phyloP scores from a whole-genome alignment of 1,139 yeast genomes.

The Diutina neorugosa region DNA sequence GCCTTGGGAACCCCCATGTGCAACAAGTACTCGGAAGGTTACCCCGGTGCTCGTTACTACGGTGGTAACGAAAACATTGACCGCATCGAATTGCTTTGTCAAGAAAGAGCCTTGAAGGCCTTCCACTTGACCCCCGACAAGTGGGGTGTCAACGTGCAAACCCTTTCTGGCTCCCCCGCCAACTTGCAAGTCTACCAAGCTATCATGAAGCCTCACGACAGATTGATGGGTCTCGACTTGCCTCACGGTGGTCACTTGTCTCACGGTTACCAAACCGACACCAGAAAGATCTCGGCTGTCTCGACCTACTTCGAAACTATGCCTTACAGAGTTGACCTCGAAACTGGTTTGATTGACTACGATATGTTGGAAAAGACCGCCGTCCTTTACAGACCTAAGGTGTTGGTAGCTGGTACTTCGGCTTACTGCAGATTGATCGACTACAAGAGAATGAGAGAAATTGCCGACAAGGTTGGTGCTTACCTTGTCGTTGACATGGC shows the following conservation, averaged over 20 bases:
- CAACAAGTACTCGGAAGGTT: conserved; percentile 97
- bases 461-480: conserved; percentile 90
- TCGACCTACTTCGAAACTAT: conserved; percentile 93
- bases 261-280: conserved; percentile 88
- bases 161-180: conserved; percentile 93
- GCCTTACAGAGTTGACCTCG: conserved; percentile 84
- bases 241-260: conserved; percentile 98
- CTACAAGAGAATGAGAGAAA: conserved; percentile 77
- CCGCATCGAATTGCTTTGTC: conserved; percentile 81
- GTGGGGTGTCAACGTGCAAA: conserved; percentile 96
- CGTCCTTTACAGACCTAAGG: conserved; percentile 80
- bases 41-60: conserved; percentile 94
- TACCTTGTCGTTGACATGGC: conserved; percentile 93
- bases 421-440: conserved; percentile 90
- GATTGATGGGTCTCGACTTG: conserved; percentile 91
- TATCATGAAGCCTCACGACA: conserved; percentile 80
- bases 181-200: conserved; percentile 90
- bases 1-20: conserved; percentile 93
- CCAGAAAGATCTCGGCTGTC: conserved; percentile 78
- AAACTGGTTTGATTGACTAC: conserved; percentile 85
- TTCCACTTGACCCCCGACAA: conserved; percentile 60
- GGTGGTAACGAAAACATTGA: conserved; percentile 96
- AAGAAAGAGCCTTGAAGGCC: conserved; percentile 81
- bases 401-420: conserved; percentile 92
- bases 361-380: conserved; percentile 82